Conservation (phyloP, 2,329 filamentous ascomycete species). For the Neofusicoccum sp. region DNA sequence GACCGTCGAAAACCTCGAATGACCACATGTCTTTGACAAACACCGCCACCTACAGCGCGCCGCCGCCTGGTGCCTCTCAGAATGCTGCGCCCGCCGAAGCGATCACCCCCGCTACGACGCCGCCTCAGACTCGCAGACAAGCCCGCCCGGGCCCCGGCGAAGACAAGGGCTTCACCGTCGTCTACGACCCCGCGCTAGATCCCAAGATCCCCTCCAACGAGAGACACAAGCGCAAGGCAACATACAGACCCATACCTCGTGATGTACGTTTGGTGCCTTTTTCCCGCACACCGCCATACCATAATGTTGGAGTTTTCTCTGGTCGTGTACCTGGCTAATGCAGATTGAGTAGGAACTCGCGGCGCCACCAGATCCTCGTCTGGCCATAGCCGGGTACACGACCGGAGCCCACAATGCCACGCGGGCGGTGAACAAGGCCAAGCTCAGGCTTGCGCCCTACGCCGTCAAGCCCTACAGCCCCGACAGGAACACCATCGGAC, state of each 20-base stretch:
- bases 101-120: slow-evolving; percentile 45
- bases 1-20: slow-evolving; percentile 40
- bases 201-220: slow-evolving; percentile 56
- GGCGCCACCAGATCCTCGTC: slow-evolving; percentile 77
- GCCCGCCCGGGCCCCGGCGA: slow-evolving; percentile 52
- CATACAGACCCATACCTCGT: slow-evolving; percentile 14
- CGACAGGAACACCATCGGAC: slow-evolving; percentile 83
- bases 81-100: slow-evolving; percentile 45
- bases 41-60: slow-evolving; percentile 32
- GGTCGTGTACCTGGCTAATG: slow-evolving; percentile 21
- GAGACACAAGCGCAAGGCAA: slow-evolving; percentile 39
- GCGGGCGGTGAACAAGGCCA: slow-evolving; percentile 55
- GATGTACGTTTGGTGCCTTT: slow-evolving; percentile 19
- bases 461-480: slow-evolving; percentile 77
- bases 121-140: slow-evolving; percentile 44
- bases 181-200: slow-evolving; percentile 64
- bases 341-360: slow-evolving; percentile 33
- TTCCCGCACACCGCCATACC: slow-evolving; percentile 15
- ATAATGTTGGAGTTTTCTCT: slow-evolving; percentile 18
- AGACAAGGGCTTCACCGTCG: slow-evolving; percentile 57
- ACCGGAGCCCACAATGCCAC: slow-evolving; percentile 39
- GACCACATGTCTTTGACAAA: slow-evolving; percentile 35
- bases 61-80: slow-evolving; percentile 29
- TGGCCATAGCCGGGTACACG: slow-evolving; percentile 64
- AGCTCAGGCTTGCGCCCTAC: slow-evolving; percentile 70